Evolutionary conservation across 176 grass and related monocot species (phyloP).

Genomic region (Zoysia pacifica): DNA sequence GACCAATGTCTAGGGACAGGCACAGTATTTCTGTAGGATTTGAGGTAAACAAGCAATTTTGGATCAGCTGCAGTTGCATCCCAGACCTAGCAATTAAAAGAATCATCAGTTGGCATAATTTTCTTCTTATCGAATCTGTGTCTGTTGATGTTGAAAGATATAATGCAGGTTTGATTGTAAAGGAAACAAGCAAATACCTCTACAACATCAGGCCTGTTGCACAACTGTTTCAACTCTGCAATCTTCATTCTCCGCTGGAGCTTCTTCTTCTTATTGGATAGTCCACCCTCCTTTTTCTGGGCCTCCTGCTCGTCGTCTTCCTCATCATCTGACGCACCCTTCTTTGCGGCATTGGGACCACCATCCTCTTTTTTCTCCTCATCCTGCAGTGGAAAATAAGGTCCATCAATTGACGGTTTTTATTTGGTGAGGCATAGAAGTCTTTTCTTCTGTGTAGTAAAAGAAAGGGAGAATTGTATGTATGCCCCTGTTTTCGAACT

Average conservation of each 20-base stretch:
- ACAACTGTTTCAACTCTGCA: constrained; percentile 84
- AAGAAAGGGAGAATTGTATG: no score
- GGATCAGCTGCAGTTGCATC: constrained; percentile 89
- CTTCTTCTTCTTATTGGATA: constrained; percentile 96
- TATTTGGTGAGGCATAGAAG: not conserved
- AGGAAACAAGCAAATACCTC: constrained; percentile 47
- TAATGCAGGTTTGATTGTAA: not conserved
- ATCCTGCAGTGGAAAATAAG: constrained; percentile 30
- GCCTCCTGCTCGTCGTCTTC: constrained; percentile 51
- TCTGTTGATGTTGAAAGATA: not conserved
- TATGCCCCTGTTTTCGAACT: no score
- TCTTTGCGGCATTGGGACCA: constrained; percentile 50
- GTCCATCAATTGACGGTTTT: no score
- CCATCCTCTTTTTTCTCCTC: constrained; percentile 66
- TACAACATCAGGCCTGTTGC: constrained; percentile 83
- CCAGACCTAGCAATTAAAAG: constrained; percentile 59
- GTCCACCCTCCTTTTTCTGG: constrained; percentile 72
- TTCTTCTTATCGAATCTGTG: not conserved
- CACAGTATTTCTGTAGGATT: constrained; percentile 81
- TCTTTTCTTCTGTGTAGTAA: no score
- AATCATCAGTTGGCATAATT: not conserved
- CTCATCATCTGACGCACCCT: constrained; percentile 52
- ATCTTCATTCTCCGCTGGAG: constrained; percentile 89
- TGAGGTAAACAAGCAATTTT: constrained; percentile 75
- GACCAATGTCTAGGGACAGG: constrained; percentile 93